Evolutionary conservation across 164 flowering plant genomes (phyloP), one percentile per base, ranked within the genome.

Genomic region (Stephania japonica): DNA sequence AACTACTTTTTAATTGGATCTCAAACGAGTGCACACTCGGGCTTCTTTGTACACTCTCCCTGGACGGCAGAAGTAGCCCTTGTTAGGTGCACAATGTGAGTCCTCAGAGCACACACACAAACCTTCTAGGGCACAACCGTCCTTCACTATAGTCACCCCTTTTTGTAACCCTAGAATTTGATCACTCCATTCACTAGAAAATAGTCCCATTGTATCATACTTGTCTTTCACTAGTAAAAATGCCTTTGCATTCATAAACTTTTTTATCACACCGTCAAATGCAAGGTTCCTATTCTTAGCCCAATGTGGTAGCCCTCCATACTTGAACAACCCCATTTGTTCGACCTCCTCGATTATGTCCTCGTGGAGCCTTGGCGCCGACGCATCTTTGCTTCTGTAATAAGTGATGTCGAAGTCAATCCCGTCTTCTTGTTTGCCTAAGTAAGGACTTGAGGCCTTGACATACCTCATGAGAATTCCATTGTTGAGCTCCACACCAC

Each of bases 391-490:
- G 79, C 87, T 85, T 71, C 94, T 74, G 69, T 87, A 91, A 61
- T 90, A 87, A 1, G 91, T 85, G 59, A 92, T 78, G 64, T 92
- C 98, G 38, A 92, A 86, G 56, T 92, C 98, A 0, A 92, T 0
- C 0, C 81, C 82, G 50, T 92, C 96, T 67, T 87, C 89, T 73
- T 92, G 85, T 49, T 87, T 89, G 11, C 93, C 96, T 23, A 92
- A 74, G 76, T 81, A 88, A 14, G 91, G 90, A 7, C 65, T 78
- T 0, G 98, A 88, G 16, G 86, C 87, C 71, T 80, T 92, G 0
- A 92, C 89, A 38, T 91, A 92, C n/a, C 98, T 79, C 85, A 92
- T 80, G 7, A 91, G 89, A 71, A 92, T 86, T 3, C 96, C 98
- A 65, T 85, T 80, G 78, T 89, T 86, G 26, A 84, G 83, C 3